These are phyloP conservation scores for Sarocladium brachiariae DNA, from an alignment of 2,329 filamentous ascomycete genomes.

Conservation along the genomic window DNA sequence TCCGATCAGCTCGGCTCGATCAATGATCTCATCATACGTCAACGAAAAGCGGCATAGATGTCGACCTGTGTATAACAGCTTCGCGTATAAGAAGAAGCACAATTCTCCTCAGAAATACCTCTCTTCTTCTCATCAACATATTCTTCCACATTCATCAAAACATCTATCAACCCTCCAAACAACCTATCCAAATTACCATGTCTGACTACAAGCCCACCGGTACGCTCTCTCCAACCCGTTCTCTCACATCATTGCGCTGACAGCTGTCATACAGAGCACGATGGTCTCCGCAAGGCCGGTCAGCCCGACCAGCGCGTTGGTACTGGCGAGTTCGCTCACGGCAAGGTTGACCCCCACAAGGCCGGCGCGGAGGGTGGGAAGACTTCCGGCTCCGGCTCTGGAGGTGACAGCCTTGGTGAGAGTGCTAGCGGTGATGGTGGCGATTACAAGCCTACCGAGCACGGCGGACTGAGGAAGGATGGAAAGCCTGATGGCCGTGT, in stretches of 20 bases:
- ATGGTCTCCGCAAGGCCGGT: slow-evolving; percentile 18
- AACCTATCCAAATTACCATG: background rate
- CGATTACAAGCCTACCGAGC: background rate
- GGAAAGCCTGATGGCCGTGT: slow-evolving; percentile 2
- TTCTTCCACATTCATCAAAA: background rate
- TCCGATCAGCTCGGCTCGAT: background rate
- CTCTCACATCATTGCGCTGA: background rate
- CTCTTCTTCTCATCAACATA: background rate
- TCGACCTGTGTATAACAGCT: background rate
- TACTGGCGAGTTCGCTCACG: slow-evolving; percentile 18
- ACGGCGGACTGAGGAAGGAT: background rate
- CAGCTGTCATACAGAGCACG: slow-evolving; percentile 13
- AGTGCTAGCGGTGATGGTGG: background rate
- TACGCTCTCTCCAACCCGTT: background rate
- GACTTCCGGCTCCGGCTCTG: slow-evolving; percentile 10
- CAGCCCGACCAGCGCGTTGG: slow-evolving; percentile 17
- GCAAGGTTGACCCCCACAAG: slow-evolving; percentile 17
- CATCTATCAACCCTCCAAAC: background rate
- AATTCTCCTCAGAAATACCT: background rate
- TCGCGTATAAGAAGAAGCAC: background rate
- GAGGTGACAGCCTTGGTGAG: background rate
- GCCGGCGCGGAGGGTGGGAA: slow-evolving; percentile 16
- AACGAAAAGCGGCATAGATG: background rate
- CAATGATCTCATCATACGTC: background rate
- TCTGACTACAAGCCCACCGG: slow-evolving; percentile 4